Conservation (phyloP, 192 early-diverging fungal genomes). For the Linnemannia elongata region DNA sequence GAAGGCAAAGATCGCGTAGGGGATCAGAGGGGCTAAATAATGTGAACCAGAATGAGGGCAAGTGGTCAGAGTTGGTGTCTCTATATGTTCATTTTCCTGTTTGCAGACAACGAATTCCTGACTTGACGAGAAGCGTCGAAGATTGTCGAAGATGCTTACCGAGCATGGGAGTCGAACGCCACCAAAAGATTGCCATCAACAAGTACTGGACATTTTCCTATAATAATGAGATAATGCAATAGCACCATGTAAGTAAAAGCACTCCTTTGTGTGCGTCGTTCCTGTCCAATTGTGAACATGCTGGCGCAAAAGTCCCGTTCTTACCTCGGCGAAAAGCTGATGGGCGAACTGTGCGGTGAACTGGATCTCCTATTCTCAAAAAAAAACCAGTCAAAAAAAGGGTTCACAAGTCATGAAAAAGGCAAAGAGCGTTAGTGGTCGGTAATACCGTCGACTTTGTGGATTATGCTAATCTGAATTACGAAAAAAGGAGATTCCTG, state of each 20-base stretch:
- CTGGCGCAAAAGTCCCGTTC: neutral
- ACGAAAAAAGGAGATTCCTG: neutral
- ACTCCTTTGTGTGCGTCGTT: neutral
- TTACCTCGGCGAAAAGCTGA: constrained; percentile 60
- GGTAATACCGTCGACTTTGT: neutral
- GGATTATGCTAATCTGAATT: neutral
- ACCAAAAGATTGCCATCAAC: constrained; percentile 79
- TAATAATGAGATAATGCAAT: neutral
- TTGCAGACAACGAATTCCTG: neutral
- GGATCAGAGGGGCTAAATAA: constrained; percentile 75
- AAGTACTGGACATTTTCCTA: constrained; percentile 88
- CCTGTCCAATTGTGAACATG: no score
- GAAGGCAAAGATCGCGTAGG: constrained; percentile 80
- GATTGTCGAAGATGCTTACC: constrained; percentile 59
- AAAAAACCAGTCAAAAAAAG: neutral
- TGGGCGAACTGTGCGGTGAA: constrained; percentile 70
- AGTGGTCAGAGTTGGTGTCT: neutral
- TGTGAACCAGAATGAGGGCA: constrained; percentile 20
- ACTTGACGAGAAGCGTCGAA: neutral
- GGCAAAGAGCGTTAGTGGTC: neutral
- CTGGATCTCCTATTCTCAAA: constrained; percentile 66
- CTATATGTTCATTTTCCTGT: neutral
- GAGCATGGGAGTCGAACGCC: constrained; percentile 71
- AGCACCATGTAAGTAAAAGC: neutral
- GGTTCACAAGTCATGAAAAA: neutral